Evolutionary conservation across 2,329 filamentous ascomycete genomes (phyloP), one percentile per base, ranked within the genome.

Genomic region (Dothistroma septosporum): DNA sequence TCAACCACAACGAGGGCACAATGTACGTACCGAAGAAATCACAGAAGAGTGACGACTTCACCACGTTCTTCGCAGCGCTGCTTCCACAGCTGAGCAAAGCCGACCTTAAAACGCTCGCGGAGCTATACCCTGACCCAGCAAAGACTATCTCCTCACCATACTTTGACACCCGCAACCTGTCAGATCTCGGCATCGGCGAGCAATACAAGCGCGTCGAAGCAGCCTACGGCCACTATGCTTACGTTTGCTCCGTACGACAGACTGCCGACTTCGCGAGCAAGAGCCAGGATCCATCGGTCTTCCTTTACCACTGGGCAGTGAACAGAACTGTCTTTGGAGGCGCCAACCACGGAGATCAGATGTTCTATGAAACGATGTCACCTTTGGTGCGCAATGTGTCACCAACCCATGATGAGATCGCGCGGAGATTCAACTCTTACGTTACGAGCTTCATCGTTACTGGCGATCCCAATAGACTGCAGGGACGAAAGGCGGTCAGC

Each of bases 1-100:
- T 86, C 77, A 87, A 86, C 73, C 83, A 84, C 44, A 86, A 90
- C 68, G 88, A 91, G 72, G 88, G 87, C 16, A 81, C 85, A 0
- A 72, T 79, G 41, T 91, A 90, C 69, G 82, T 90, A 0, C 82
- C 86, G 0, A 72, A 76, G 14, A 66, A 72, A 7, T 77, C 82
- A 57, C 74, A 78, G 14, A 77, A 76, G 2, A 75, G 80, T 11
- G 74, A 72, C 0, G 79, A 86, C 11, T 87, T 90, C 70, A 78
- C 77, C 2, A 61, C 72, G 2, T 89, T 90, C 73, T 90, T 89
- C 77, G 71, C 74, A 0, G 77, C 74, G 0, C 80, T 91, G 10
- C 80, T 91, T 12, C 87, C 87, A 0, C 76, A 78, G 2, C 75
- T 90, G 14, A 76, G 77, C 2, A 62, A 73, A 0, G 67, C 74